Base-by-base conservation (phyloP, 176 grass and related monocot genomes). In the Aegilops umbellulata region DNA sequence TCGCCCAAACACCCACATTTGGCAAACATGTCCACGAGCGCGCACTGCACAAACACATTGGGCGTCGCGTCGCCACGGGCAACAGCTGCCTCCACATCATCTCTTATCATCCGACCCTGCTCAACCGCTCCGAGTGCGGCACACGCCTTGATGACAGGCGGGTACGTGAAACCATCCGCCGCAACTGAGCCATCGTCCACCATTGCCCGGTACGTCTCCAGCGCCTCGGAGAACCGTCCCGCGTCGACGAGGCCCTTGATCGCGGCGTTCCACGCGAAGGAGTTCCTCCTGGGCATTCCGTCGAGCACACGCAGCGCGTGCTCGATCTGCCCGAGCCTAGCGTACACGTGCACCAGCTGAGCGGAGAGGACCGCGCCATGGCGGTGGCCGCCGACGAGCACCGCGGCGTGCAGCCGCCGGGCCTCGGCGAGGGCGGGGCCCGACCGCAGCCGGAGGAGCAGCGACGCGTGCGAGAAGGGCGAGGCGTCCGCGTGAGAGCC, bases 1-100 rank as follows among this genome's bases (percentile, higher is more conserved):
- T 91, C 87, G 16, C 3, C 78, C 68, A 94, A 66, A 60, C 87
- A 87, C 42, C 92, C 72, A 11, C 92, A 91, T 72, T 91, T 94
- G 3, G 89, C 84, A 70, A 91, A 87, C 92, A 94, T 94, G 60
- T 94, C 65, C 10, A 94, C 74, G 0, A 94, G 89, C 6, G 89
- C 81, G 6, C 92, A 94, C 76, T 87, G 89, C 34, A 87, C 92
- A 17, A 87, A 91, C 36, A 87, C 31, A 44, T 94, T 94, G 30
- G 39, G 12, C 26, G 6, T 60, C 2, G 32, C 42, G 3, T 16
- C 16, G 2, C 85, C 72, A 6, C 6, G 0, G 11, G 60, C 27
- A 22, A 87, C 11, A 5, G 53, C 58, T 0, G 65, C 27, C 17
- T 91, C 80, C 16, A 91, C 35, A 3, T 25, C 68, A 12, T 79